Base-by-base conservation (phyloP, 169 alveolate genomes). In the Amoebophrya sp. region DNA sequence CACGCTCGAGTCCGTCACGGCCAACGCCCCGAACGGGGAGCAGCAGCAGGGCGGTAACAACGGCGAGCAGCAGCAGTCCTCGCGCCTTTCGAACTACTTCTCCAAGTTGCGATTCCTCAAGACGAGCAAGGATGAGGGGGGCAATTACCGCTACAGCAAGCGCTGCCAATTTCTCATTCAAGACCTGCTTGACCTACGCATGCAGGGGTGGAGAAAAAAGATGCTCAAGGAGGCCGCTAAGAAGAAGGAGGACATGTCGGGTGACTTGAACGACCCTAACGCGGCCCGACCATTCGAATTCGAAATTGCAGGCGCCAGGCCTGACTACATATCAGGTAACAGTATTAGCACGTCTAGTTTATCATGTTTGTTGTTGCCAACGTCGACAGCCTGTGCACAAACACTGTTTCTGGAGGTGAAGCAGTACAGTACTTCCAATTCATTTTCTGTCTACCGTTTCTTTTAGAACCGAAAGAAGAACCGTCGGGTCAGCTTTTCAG, bases 131-230 rank as follows among this genome's bases (percentile, higher is more conserved):
- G 66, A 47, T 47, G 66, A 7, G 66, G 66, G 66, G 18, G 41
- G 66, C 32, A n/a, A n/a, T n/a, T 3, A 39, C 39, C 39, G 29
- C 77, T 89, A 89, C 33, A 40, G 55, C 33, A 89, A 54, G n/a
- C 18, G 91, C 35, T 39, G n/a, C 39, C 40, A 89, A 53, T 89
- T 89, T 32, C n/a, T 89, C 55, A 89, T 89, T 0, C 54, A 39
- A 53, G 91, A 89, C 23, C 77, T 89, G 35, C n/a, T 40, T 32
- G 91, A 89, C 38, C 40, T 39, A 18, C n/a, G 91, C n/a, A 23
- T 23, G 29, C 29, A 54, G 1, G 77, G 77, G 77, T 89, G 91
- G 91, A 23, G 3, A 40, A 53, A 89, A 18, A 47, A 47, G 66
- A 18, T 12, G 18, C 7, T 12, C 29, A 47, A 47, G 18, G 66